Conservation (phyloP, 169 alveolate genomes). For the Besnoitia besnoiti region DNA sequence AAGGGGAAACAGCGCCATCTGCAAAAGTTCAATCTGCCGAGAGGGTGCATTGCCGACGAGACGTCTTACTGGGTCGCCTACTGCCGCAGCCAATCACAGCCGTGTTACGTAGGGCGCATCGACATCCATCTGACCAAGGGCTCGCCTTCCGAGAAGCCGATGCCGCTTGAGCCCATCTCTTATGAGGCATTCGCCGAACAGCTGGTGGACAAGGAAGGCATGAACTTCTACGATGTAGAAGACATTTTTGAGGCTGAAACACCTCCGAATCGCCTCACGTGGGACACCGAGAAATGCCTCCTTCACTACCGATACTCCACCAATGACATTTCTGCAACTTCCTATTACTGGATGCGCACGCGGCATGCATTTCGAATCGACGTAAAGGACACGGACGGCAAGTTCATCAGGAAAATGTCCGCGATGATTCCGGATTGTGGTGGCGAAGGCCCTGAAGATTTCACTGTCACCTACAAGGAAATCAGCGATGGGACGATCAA, state of each 20-base stretch:
- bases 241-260: not conserved
- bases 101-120: constrained; percentile 14
- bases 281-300: constrained; percentile 3
- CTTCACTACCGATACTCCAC: not conserved
- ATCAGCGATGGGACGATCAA: not conserved
- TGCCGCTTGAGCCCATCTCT: not conserved
- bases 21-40: constrained; percentile 12
- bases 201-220: constrained; percentile 10
- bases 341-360: not conserved
- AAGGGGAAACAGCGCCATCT: constrained; percentile 29
- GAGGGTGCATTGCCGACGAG: not conserved
- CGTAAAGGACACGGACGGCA: not conserved
- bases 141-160: not conserved
- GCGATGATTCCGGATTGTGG: constrained; percentile 1
- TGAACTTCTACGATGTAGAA: not conserved
- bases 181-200: not conserved
- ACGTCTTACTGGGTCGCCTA: not conserved
- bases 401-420: constrained; percentile 12
- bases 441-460: not conserved
- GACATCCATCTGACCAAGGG: not conserved
- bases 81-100: not conserved
- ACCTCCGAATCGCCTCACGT: not conserved
- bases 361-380: constrained; percentile 28
- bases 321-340: not conserved
- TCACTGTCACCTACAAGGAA: not conserved